phyloP scores from a whole-genome alignment of 345 rosid species.

The Balakata baccata region DNA sequence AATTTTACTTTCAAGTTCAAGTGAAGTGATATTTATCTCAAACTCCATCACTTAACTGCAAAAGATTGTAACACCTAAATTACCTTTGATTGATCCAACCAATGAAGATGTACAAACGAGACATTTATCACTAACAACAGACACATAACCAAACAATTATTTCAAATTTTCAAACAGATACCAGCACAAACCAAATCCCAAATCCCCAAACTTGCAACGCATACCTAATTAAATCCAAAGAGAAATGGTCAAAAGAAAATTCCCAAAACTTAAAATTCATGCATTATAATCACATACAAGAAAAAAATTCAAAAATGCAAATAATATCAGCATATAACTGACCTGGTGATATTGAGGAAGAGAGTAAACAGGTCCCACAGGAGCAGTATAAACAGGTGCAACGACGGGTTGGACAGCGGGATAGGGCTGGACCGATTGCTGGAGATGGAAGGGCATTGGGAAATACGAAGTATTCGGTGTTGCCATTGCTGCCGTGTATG shows the following conservation, averaged over 20 bases:
- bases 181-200: not conserved
- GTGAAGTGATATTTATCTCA: not conserved
- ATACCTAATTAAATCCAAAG: not conserved
- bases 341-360: conserved; percentile 89
- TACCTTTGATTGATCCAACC: not conserved
- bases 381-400: conserved; percentile 33
- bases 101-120: not conserved
- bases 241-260: not conserved
- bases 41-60: not conserved
- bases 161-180: not conserved
- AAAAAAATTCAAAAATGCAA: not conserved
- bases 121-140: not conserved
- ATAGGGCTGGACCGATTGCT: conserved; percentile 35
- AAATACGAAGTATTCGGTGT: conserved; percentile 36
- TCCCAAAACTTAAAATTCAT: too few species aligned
- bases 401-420: conserved; percentile 25
- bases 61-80: not conserved
- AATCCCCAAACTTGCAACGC: not conserved
- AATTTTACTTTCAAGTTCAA: not conserved
- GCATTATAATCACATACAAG: not conserved
- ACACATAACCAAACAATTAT: too few species aligned
- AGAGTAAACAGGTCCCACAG: conserved; percentile 56
- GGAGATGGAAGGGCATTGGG: conserved; percentile 46
- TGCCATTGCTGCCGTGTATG: conserved; percentile 28
- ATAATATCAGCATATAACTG: not conserved